These are phyloP conservation scores for Neospermospora avenae DNA, from an alignment of 2,329 filamentous ascomycete species.

Conservation along the genomic window DNA sequence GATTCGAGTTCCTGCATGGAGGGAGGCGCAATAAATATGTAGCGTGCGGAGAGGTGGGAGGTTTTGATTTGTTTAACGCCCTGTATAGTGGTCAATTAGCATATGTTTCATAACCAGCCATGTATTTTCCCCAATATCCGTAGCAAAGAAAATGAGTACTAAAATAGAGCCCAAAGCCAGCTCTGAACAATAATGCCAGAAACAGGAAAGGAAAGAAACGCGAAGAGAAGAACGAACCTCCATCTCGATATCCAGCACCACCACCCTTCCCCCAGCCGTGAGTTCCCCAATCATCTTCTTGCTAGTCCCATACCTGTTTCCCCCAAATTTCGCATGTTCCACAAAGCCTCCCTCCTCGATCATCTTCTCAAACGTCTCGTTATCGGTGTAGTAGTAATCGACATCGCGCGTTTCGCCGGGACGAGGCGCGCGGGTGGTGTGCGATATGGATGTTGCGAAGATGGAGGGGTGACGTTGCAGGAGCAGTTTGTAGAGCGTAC, in stretches of 20 bases:
- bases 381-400: constrained; percentile 77
- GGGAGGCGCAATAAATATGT: constrained; percentile 82
- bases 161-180: too few species aligned
- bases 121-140: too few species aligned
- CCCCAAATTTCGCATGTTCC: constrained; percentile 79
- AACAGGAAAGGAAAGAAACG: neutral
- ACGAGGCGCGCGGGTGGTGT: constrained; percentile 79
- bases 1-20: constrained; percentile 70
- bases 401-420: constrained; percentile 70
- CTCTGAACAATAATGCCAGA: too few species aligned
- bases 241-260: constrained; percentile 95
- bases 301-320: constrained; percentile 84
- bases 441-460: constrained; percentile 59
- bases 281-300: constrained; percentile 76
- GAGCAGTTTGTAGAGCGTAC: constrained; percentile 71
- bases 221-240: constrained; percentile 53
- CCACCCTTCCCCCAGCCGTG: constrained; percentile 66
- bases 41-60: constrained; percentile 70
- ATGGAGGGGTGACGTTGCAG: constrained; percentile 55
- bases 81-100: constrained; percentile 35
- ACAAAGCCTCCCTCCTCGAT: constrained; percentile 72
- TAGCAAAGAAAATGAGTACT: too few species aligned
- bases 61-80: constrained; percentile 91
- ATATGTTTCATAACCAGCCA: too few species aligned
- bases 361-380: constrained; percentile 64